Evolutionary conservation across 2,329 filamentous ascomycete species (phyloP).

Genomic region (Colletotrichum cereale): DNA sequence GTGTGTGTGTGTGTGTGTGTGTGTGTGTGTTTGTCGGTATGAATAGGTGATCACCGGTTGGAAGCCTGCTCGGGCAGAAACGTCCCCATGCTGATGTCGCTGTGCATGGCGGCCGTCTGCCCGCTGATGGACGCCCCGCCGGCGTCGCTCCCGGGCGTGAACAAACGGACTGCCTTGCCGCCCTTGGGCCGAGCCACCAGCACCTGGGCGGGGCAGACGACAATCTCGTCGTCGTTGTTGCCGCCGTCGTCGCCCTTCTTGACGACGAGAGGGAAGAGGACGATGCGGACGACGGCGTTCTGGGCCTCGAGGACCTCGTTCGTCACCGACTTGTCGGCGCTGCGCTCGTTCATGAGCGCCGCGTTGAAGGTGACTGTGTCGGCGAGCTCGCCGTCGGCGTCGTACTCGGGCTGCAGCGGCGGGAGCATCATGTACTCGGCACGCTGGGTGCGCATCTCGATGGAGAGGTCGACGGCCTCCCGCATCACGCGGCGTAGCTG

Average conservation of each 20-base stretch:
- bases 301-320: constrained; percentile 86
- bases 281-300: constrained; percentile 85
- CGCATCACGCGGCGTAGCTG: constrained; percentile 90
- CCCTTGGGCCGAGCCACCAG: constrained; percentile 74
- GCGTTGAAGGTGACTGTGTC: constrained; percentile 94
- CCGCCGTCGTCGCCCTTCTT: constrained; percentile 94
- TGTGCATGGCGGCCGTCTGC: constrained; percentile 49
- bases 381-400: constrained; percentile 89
- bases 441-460: constrained; percentile 97
- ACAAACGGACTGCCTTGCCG: constrained; percentile 51
- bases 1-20: background rate
- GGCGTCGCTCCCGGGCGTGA: constrained; percentile 65
- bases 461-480: constrained; percentile 88
- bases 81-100: constrained; percentile 52
- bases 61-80: constrained; percentile 43
- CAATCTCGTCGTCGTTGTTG: constrained; percentile 91
- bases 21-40: background rate
- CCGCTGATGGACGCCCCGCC: constrained; percentile 59
- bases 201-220: constrained; percentile 95
- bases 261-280: constrained; percentile 95
- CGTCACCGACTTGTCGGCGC: constrained; percentile 68
- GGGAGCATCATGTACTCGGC: constrained; percentile 99
- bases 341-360: constrained; percentile 93
- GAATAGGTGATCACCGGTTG: constrained; percentile 37
- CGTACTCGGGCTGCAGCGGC: constrained; percentile 93